A percentile compares a stretch with the other conserved stretches of the same genome.
Conservation (phyloP, 1,284 basidiomycete species). For the Cutaneotrichosporon sp. region DNA sequence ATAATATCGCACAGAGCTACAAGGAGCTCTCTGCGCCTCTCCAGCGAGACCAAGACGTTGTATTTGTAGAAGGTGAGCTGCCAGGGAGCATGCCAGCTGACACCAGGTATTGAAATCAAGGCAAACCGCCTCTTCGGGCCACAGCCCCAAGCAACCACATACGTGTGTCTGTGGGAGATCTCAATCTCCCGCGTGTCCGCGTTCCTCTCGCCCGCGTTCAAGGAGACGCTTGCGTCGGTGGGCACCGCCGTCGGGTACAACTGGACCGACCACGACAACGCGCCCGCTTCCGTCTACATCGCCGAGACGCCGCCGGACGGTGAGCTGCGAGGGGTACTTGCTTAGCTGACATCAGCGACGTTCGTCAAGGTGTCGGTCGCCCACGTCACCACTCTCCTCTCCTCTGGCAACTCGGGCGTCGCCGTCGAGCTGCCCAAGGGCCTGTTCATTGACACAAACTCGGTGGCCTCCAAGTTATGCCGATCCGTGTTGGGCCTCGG, state of each 20-base stretch:
- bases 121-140: slow-evolving; percentile 85
- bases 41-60: slow-evolving; percentile 31
- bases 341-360: slow-evolving; percentile 58
- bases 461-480: slow-evolving; percentile 65
- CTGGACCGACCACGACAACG: slow-evolving; percentile 73
- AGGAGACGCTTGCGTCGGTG: slow-evolving; percentile 60
- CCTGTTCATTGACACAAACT: slow-evolving; percentile 68
- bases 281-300: slow-evolving; percentile 70
- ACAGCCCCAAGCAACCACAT: slow-evolving; percentile 76
- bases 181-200: slow-evolving; percentile 65
- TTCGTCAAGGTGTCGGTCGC: slow-evolving; percentile 67
- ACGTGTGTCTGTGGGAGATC: slow-evolving; percentile 89
- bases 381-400: slow-evolving; percentile 62
- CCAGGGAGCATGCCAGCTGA: slow-evolving; percentile 3
- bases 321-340: slow-evolving; percentile 48
- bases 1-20: slow-evolving; percentile 58
- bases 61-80: slow-evolving; percentile 65
- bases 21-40: slow-evolving; percentile 25
- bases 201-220: slow-evolving; percentile 62
- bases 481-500: slow-evolving; percentile 35
- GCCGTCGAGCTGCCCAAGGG: slow-evolving; percentile 64
- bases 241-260: slow-evolving; percentile 66
- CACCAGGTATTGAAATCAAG: slow-evolving; percentile 70
- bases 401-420: slow-evolving; percentile 60
- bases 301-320: slow-evolving; percentile 71